Conservation (phyloP, 2,329 filamentous ascomycete genomes). For the Hypomyces perniciosus region DNA sequence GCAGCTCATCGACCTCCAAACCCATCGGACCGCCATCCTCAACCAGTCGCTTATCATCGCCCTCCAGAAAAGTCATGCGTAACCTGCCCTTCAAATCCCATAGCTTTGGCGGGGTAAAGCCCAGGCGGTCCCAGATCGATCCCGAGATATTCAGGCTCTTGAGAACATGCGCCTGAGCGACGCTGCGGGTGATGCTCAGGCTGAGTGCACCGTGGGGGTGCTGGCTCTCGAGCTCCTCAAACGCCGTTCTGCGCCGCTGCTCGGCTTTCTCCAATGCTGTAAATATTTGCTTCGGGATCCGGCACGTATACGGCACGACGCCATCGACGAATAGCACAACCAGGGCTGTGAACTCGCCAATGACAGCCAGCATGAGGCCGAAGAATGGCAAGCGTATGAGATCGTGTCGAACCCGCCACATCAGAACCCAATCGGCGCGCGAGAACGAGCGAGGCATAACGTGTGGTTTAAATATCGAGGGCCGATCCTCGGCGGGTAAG, state of each 20-base stretch:
- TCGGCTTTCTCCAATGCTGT: constrained; percentile 51
- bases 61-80: constrained; percentile 56
- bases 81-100: constrained; percentile 48
- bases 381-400: constrained; percentile 74
- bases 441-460: constrained; percentile 36
- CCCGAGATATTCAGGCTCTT: constrained; percentile 41
- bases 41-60: constrained; percentile 65
- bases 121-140: constrained; percentile 44
- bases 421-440: constrained; percentile 65
- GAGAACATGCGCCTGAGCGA: constrained; percentile 34
- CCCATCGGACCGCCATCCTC: constrained; percentile 51
- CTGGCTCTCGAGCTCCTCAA: constrained; percentile 34
- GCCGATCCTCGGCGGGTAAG: constrained; percentile 50
- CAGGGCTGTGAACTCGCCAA: constrained; percentile 82
- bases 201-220: constrained; percentile 32
- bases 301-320: constrained; percentile 73
- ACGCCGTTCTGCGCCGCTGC: constrained; percentile 43
- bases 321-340: constrained; percentile 64
- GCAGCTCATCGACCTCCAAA: constrained; percentile 59
- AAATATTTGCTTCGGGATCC: constrained; percentile 69
- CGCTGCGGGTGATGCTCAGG: constrained; percentile 22
- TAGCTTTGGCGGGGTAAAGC: constrained; percentile 42
- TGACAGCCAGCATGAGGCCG: constrained; percentile 64
- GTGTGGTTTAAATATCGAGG: constrained; percentile 30
- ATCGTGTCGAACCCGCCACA: constrained; percentile 64